Evolutionary conservation across 2,329 filamentous ascomycete species (phyloP).

Genomic region (Sarocladium strictum): DNA sequence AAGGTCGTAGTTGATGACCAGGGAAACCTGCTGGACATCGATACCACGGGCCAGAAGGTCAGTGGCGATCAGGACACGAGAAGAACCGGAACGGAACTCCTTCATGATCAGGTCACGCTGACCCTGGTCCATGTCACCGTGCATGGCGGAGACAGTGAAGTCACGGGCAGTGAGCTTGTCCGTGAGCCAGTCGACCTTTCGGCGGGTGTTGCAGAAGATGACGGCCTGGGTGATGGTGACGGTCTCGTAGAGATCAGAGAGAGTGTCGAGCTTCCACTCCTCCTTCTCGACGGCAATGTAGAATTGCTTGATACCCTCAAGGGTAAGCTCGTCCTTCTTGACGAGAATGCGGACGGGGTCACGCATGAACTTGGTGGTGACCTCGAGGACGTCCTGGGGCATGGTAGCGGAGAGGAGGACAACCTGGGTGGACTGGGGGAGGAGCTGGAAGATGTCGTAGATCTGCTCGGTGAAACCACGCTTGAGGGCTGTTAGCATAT

Average conservation of each 20-base stretch:
- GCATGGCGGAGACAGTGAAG: conserved; percentile 99
- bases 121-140: conserved; percentile 97
- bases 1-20: conserved; percentile 99
- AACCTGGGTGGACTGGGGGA: conserved; percentile 96
- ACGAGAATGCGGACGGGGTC: conserved; percentile 98
- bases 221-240: conserved; percentile 99
- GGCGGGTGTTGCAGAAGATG: conserved; percentile 99
- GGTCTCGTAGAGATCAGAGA: conserved; percentile 98
- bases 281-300: conserved; percentile 99
- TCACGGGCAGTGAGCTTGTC: conserved; percentile 98
- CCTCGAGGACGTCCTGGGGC: conserved; percentile 97
- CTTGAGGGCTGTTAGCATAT: conserved; percentile 38
- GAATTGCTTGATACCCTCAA: conserved; percentile 99
- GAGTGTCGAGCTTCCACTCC: conserved; percentile 99
- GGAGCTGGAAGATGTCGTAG: conserved; percentile 99
- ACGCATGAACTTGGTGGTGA: conserved; percentile 99
- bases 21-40: conserved; percentile 97
- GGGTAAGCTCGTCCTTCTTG: conserved; percentile 99
- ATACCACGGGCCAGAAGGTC: conserved; percentile 98
- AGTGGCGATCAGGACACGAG: conserved; percentile 96
- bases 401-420: conserved; percentile 97
- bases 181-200: conserved; percentile 99
- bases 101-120: conserved; percentile 99
- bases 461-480: conserved; percentile 99
- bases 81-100: conserved; percentile 98